These are phyloP conservation scores for Populus tremula DNA, from an alignment of 345 rosid species.

Conservation along the genomic window DNA sequence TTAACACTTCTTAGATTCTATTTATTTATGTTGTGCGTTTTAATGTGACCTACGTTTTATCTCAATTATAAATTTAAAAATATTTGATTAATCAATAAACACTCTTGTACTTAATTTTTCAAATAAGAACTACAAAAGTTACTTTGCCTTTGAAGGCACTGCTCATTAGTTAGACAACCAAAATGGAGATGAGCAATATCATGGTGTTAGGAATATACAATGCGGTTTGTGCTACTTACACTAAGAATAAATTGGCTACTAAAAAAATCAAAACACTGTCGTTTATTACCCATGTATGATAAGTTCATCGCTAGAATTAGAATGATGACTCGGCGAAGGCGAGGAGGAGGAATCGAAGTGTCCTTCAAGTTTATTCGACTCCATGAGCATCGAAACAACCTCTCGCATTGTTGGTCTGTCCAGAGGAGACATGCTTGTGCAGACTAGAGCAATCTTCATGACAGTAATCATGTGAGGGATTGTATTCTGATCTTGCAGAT, in stretches of 20 bases:
- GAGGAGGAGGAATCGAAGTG: constrained; percentile 17
- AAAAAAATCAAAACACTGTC: neutral
- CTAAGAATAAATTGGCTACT: neutral
- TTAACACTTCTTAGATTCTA: no score
- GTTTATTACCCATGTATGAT: constrained; percentile 12
- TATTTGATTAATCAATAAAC: no score
- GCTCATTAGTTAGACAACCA: neutral
- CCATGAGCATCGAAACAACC: constrained; percentile 69
- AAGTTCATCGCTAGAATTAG: constrained; percentile 24
- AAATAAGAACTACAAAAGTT: no score
- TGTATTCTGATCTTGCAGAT: constrained; percentile 45
- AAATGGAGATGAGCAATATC: neutral
- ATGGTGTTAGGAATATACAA: neutral
- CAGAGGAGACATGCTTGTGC: constrained; percentile 64
- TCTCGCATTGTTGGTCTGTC: constrained; percentile 86
- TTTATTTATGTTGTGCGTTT: no score
- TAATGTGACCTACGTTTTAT: no score
- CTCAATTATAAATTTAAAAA: no score
- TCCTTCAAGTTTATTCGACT: constrained; percentile 50
- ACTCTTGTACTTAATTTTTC: no score
- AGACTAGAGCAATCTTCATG: constrained; percentile 67
- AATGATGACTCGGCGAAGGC: constrained; percentile 9
- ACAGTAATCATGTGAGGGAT: constrained; percentile 70
- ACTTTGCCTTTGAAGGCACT: no score
- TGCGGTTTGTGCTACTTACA: neutral